Base-by-base conservation (phyloP, 805 yeast species). In the Blastobotrys attinorum region DNA sequence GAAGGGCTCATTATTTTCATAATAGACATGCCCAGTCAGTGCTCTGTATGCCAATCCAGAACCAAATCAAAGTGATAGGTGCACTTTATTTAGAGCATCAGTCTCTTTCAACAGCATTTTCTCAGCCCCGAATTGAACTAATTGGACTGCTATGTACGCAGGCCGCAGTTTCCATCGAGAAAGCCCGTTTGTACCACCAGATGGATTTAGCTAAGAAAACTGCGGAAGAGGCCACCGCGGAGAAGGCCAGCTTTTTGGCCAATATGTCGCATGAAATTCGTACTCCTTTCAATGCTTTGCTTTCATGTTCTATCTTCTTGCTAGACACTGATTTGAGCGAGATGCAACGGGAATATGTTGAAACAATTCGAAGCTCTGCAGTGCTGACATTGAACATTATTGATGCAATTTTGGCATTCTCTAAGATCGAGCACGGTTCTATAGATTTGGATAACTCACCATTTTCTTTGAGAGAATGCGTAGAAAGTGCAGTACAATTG, bases 181-280 rank as follows among this genome's bases (percentile, higher is more conserved):
- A 75, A 48, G 68, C 75, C 0, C 61, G 63, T 29, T 57, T 75
- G 15, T 74, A 72, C 51, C 53, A 62, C 8, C 73, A 72, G 49
- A 70, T 75, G 69, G 72, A 70, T 50, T 44, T 67, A 16, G 58
- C 58, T 33, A 54, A 54, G 47, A 54, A 52, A 44, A 50, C 58
- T 8, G 77, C 77, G 1, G 77, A 72, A 47, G 75, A 70, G 42
- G 77, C 77, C 3, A 72, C 76, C 1, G 72, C 73, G 3, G 76
- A 72, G 52, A 74, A 73, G 57, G 75, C 78, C 3, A 72, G 74
- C 42, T 74, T 74, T 53, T 54, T 74, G 45, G 71, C 71, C 5
- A 75, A 74, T 48, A 74, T 74, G 79, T 73, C 78, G 1, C 79
- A 74, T 51, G 79, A 74, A 49, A 73, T 74, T 39, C 59, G 79